Conservation (phyloP, 2,329 filamentous ascomycete species). For the Escovopsis sp. region DNA sequence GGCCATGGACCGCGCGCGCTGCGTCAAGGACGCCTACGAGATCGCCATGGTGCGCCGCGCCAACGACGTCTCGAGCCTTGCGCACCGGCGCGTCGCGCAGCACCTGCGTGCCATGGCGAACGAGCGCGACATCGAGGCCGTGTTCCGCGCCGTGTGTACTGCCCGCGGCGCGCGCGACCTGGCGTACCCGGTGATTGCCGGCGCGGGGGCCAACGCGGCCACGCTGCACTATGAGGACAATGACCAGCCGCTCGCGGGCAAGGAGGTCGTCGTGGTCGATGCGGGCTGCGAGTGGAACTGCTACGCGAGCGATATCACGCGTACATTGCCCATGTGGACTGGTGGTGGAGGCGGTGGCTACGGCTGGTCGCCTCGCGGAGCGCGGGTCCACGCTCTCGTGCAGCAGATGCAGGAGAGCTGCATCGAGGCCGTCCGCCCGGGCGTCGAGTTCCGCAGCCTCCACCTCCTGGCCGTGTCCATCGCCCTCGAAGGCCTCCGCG, state of each 20-base stretch:
- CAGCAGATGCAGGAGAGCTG: conserved; percentile 66
- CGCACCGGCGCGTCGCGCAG: conserved; percentile 58
- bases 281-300: conserved; percentile 73
- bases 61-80: conserved; percentile 62
- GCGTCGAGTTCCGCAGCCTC: conserved; percentile 54
- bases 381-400: conserved; percentile 63
- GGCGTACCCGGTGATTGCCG: conserved; percentile 82
- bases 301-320: conserved; percentile 82
- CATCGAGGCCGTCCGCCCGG: conserved; percentile 52
- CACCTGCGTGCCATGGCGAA: conserved; percentile 48
- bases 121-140: conserved; percentile 71
- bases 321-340: conserved; percentile 74
- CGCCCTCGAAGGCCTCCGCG: conserved; percentile 53
- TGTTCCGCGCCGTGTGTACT: conserved; percentile 60
- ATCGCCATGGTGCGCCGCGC: conserved; percentile 67
- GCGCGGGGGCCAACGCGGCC: conserved; percentile 64
- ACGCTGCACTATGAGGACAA: conserved; percentile 81
- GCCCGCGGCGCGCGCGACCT: conserved; percentile 58
- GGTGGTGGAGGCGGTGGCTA: no score
- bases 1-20: conserved; percentile 66
- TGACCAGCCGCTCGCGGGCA: conserved; percentile 51
- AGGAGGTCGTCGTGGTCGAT: conserved; percentile 68
- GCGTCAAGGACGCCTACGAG: conserved; percentile 77
- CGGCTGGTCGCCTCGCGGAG: conserved; percentile 49
- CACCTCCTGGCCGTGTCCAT: conserved; percentile 59